Conservation (phyloP, 1,284 basidiomycete genomes). For the Microbotryum lychnidis-dioicae region DNA sequence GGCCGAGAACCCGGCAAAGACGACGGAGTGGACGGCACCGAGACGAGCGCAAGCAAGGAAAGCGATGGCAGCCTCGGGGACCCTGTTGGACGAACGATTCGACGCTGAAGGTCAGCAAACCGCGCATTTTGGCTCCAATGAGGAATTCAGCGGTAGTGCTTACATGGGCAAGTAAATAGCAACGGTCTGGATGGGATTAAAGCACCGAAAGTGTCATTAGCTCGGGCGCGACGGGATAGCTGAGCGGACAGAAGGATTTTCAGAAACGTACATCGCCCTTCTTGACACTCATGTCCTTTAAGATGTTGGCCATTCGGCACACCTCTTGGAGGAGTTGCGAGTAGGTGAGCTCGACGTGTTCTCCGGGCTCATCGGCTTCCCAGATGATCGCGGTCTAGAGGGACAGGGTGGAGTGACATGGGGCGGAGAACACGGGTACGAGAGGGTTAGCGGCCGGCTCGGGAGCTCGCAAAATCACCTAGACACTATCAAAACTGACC, state of each 20-base stretch:
- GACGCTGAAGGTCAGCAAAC: not conserved
- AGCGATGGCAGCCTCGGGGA: slow-evolving; percentile 70
- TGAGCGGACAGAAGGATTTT: too few species aligned
- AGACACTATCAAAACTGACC: slow-evolving; percentile 44
- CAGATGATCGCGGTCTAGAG: slow-evolving; percentile 84
- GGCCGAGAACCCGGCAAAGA: slow-evolving; percentile 97
- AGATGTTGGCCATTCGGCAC: slow-evolving; percentile 81
- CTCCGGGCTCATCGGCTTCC: slow-evolving; percentile 89
- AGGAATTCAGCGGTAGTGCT: not conserved
- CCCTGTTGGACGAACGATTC: slow-evolving; percentile 30
- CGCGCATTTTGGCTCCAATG: slow-evolving; percentile 7
- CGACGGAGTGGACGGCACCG: slow-evolving; percentile 95
- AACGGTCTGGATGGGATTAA: slow-evolving; percentile 47
- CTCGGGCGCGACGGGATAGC: not conserved
- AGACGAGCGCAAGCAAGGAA: slow-evolving; percentile 97
- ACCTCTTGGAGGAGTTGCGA: slow-evolving; percentile 83
- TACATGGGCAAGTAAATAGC: slow-evolving; percentile 59
- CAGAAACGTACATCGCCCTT: slow-evolving; percentile 66
- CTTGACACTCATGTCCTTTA: slow-evolving; percentile 81
- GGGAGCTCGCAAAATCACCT: not conserved
- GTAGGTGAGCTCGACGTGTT: slow-evolving; percentile 70
- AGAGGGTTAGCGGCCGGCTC: not conserved
- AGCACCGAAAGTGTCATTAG: not conserved
- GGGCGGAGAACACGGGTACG: not conserved
- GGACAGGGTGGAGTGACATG: slow-evolving; percentile 28